A percentile compares a stretch with the other conserved stretches of the same genome.
phyloP scores from a whole-genome alignment of 2,329 filamentous ascomycete species.

The Chaetomiaceae sp. region DNA sequence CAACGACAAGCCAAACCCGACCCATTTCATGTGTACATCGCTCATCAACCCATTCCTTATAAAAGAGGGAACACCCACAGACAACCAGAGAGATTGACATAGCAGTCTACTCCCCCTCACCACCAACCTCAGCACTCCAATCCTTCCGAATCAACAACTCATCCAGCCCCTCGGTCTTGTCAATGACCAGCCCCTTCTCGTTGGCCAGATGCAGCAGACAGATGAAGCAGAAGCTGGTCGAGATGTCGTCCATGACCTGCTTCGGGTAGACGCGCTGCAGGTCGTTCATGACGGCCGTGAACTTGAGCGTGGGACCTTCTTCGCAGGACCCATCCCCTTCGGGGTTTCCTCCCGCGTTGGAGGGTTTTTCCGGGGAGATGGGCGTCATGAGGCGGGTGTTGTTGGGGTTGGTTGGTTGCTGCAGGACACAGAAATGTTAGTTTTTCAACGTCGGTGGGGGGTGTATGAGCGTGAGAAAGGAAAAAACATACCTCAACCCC shows the following conservation, averaged over 20 bases:
- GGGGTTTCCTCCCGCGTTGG: constrained; percentile 24
- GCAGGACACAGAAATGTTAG: not conserved
- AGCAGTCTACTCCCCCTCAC: constrained; percentile 32
- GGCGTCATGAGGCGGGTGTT: constrained; percentile 13
- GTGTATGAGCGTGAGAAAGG: not conserved
- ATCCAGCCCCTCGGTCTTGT: constrained; percentile 54
- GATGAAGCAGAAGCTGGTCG: constrained; percentile 90
- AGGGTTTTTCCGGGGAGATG: constrained; percentile 29
- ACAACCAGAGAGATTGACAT: not conserved
- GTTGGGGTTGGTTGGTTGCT: not conserved
- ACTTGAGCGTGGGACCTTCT: constrained; percentile 61
- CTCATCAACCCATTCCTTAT: not conserved
- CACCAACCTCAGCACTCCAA: constrained; percentile 53
- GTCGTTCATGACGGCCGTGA: constrained; percentile 88
- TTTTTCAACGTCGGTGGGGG: not conserved
- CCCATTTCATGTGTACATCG: too few relatives aligned
- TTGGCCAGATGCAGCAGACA: constrained; percentile 87
- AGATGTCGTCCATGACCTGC: constrained; percentile 86
- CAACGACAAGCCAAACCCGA: too few relatives aligned
- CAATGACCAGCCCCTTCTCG: constrained; percentile 80
- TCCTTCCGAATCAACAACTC: constrained; percentile 61
- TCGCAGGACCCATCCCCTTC: constrained; percentile 13
- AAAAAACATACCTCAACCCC: constrained; percentile 43
- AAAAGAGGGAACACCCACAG: not conserved
- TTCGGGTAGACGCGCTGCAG: constrained; percentile 82